phyloP scores from a whole-genome alignment of 345 rosid genomes.

The Aurinia saxatilis region DNA sequence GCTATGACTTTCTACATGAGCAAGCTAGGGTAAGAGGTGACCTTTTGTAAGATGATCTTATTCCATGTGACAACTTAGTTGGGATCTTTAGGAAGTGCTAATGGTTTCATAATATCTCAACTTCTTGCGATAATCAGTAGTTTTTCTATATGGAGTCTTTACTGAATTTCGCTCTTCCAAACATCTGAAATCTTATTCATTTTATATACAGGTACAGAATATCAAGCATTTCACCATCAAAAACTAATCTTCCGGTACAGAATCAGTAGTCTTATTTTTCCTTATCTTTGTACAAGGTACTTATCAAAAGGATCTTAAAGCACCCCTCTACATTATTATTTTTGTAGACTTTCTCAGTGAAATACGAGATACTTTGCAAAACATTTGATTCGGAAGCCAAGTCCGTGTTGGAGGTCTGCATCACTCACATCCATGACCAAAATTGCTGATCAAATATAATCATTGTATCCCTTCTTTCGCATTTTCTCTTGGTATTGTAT shows the following conservation, averaged over 20 bases:
- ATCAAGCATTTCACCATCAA: conserved; percentile 83
- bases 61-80: not conserved
- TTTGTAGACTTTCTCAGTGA: conserved; percentile 42
- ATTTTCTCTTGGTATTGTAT: conserved; percentile 1
- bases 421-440: not conserved
- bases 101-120: not conserved
- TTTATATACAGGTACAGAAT: conserved; percentile 50
- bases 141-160: not conserved
- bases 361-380: conserved; percentile 91
- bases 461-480: not conserved
- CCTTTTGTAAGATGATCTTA: conserved; percentile 5
- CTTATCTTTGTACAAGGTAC: not conserved
- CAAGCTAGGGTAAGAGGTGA: conserved; percentile 62
- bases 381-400: conserved; percentile 64
- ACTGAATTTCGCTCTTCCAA: conserved; percentile 5
- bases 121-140: not conserved
- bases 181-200: not conserved
- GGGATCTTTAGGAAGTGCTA: not conserved
- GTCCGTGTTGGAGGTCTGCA: conserved; percentile 52
- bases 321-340: not conserved
- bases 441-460: not conserved
- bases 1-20: conserved; percentile 78
- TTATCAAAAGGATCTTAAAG: not conserved
- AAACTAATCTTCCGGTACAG: conserved; percentile 55
- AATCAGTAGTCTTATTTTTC: not conserved